Percentiles rank a stretch among this genome's conserved stretches.
phyloP scores from a whole-genome alignment of 225 moss, liverwort and hornwort genomes.

The Polytrichum commune region DNA sequence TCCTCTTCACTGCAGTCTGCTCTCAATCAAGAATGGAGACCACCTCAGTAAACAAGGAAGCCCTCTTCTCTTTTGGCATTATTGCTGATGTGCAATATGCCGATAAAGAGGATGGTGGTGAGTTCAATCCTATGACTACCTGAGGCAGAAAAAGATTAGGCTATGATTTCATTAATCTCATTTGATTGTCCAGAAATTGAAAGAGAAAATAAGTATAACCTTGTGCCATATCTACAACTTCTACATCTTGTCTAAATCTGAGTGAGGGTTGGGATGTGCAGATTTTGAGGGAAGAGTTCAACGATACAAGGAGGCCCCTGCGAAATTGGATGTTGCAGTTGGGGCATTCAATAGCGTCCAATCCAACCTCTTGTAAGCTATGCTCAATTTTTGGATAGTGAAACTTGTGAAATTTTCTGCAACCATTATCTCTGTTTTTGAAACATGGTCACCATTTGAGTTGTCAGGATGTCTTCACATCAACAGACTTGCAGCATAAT shows the following conservation, averaged over 20 bases:
- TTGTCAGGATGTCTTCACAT: no score
- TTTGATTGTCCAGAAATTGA: no score
- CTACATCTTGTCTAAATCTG: no score
- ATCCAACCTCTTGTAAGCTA: slow-evolving; percentile 27
- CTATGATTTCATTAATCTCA: no score
- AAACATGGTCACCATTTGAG: no score
- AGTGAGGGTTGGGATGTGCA: slow-evolving; percentile 7
- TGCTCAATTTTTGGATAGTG: no score
- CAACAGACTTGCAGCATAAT: no score
- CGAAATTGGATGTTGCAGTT: slow-evolving; percentile 50
- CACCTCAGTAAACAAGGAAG: slow-evolving; percentile 4
- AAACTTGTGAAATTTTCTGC: no score
- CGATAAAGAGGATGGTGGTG: slow-evolving; percentile 37
- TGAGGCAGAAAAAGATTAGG: no score
- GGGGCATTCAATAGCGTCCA: slow-evolving; percentile 41
- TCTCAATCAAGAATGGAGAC: slow-evolving; percentile 1
- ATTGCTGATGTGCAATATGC: slow-evolving; percentile 60
- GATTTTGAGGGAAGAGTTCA: slow-evolving; percentile 28
- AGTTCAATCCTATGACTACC: not conserved
- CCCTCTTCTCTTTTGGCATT: slow-evolving; percentile 54
- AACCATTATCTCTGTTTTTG: no score
- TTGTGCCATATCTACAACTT: no score
- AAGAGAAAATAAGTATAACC: no score
- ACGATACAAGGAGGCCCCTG: slow-evolving; percentile 45
- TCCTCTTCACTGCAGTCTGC: not conserved